A percentile compares a stretch with the other conserved stretches of the same genome.
Evolutionary conservation across 2,329 filamentous ascomycete genomes (phyloP).

Genomic region (Penicillium crustosum): DNA sequence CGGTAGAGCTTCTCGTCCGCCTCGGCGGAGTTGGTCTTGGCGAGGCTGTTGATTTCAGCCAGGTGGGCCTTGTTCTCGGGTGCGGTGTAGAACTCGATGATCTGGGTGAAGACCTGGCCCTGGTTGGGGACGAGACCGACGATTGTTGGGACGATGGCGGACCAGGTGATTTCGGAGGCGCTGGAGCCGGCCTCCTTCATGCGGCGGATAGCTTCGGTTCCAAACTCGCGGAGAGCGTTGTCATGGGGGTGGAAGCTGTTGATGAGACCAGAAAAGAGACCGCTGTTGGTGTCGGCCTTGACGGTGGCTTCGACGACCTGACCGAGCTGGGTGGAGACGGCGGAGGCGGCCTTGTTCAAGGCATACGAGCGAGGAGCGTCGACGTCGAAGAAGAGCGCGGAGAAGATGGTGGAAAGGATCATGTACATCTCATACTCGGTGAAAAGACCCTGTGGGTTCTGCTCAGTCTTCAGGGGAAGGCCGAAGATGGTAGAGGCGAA

Average conservation of each 20-base stretch:
- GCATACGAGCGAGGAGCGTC: conserved; percentile 68
- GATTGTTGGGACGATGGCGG: conserved; percentile 67
- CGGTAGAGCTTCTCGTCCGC: conserved; percentile 65
- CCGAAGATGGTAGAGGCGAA: conserved; percentile 57
- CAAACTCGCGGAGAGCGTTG: conserved; percentile 62
- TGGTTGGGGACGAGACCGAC: conserved; percentile 69
- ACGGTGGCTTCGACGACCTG: conserved; percentile 64
- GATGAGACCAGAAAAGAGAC: conserved; percentile 55
- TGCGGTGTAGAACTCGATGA: conserved; percentile 70
- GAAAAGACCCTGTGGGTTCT: conserved; percentile 53
- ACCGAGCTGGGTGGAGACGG: conserved; percentile 60
- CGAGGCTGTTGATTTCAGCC: conserved; percentile 60
- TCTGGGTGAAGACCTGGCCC: conserved; percentile 69
- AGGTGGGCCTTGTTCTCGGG: conserved; percentile 57
- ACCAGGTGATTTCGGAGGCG: conserved; percentile 67
- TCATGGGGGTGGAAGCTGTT: conserved; percentile 52
- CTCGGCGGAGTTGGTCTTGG: conserved; percentile 56
- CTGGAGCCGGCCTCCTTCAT: conserved; percentile 64
- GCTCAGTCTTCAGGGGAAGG: conserved; percentile 56
- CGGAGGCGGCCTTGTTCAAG: conserved; percentile 58
- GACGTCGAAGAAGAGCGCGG: conserved; percentile 64
- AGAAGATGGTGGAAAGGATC: conserved; percentile 65
- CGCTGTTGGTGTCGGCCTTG: conserved; percentile 58
- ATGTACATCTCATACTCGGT: conserved; percentile 59
- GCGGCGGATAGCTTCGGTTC: conserved; percentile 63